These are phyloP conservation scores for Eutrema yunnanense DNA, from an alignment of 345 rosid genomes.

Conservation along the genomic window DNA sequence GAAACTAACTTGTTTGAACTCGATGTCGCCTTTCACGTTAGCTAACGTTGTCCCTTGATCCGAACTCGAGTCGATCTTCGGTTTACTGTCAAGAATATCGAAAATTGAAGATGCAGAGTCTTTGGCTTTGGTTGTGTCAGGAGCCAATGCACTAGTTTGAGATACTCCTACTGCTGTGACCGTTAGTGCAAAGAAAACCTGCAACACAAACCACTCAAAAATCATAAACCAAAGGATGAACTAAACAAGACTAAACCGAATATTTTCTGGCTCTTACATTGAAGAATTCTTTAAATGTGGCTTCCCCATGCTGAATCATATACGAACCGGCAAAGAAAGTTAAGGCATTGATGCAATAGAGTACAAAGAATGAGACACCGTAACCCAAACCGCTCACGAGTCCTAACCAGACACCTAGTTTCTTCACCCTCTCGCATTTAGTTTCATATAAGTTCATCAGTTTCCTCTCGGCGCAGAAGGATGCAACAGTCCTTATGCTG, in stretches of 20 bases:
- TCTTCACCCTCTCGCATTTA: slow-evolving; percentile 32
- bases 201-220: background rate
- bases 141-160: slow-evolving; percentile 50
- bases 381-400: slow-evolving; percentile 34
- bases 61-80: slow-evolving; percentile 54
- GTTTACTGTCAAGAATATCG: slow-evolving; percentile 54
- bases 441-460: slow-evolving; percentile 32
- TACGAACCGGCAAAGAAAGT: slow-evolving; percentile 7
- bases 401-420: slow-evolving; percentile 28
- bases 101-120: slow-evolving; percentile 66
- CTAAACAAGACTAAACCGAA: background rate
- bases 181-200: slow-evolving; percentile 62
- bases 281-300: slow-evolving; percentile 53
- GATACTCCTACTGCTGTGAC: slow-evolving; percentile 61
- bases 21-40: slow-evolving; percentile 44
- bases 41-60: slow-evolving; percentile 40
- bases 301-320: slow-evolving; percentile 43
- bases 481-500: slow-evolving; percentile 37
- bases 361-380: slow-evolving; percentile 30
- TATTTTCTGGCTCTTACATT: slow-evolving; percentile 28
- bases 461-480: slow-evolving; percentile 37
- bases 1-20: slow-evolving; percentile 54
- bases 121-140: slow-evolving; percentile 59
- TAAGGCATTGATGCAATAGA: slow-evolving; percentile 22
- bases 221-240: background rate